Evolutionary conservation across 2,329 filamentous ascomycete species (phyloP).

Genomic region (Xylariaceae sp.): DNA sequence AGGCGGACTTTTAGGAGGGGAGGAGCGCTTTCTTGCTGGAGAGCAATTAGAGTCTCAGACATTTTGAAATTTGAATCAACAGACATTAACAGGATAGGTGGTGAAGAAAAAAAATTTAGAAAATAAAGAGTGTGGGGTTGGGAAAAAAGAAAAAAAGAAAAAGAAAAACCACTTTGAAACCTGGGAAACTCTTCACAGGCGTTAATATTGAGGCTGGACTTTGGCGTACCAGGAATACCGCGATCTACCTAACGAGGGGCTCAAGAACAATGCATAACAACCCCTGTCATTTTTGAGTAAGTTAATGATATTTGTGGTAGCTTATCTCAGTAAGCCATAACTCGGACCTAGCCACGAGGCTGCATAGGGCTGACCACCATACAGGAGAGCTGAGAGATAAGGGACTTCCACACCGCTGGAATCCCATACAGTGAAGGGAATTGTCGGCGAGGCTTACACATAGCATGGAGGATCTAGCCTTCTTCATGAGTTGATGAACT

Average conservation of each 20-base stretch:
- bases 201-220: neutral
- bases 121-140: neutral
- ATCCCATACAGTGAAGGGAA: neutral
- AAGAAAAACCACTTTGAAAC: too few relatives aligned
- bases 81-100: neutral
- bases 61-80: neutral
- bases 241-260: neutral
- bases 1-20: conserved; percentile 8
- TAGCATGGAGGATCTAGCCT: neutral
- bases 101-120: neutral
- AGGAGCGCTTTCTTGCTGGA: neutral
- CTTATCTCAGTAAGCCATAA: neutral
- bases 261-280: neutral
- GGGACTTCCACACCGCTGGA: neutral
- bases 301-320: neutral
- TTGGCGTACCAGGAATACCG: neutral
- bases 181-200: neutral
- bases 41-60: conserved; percentile 2
- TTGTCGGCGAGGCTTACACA: neutral
- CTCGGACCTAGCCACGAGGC: neutral
- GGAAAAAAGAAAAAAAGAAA: neutral
- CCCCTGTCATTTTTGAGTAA: neutral
- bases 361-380: neutral
- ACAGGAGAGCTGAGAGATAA: neutral
- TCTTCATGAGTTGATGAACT: neutral